Base-by-base conservation (phyloP, 768 basidiomycete genomes). In the Pleurotus tuber-regium region DNA sequence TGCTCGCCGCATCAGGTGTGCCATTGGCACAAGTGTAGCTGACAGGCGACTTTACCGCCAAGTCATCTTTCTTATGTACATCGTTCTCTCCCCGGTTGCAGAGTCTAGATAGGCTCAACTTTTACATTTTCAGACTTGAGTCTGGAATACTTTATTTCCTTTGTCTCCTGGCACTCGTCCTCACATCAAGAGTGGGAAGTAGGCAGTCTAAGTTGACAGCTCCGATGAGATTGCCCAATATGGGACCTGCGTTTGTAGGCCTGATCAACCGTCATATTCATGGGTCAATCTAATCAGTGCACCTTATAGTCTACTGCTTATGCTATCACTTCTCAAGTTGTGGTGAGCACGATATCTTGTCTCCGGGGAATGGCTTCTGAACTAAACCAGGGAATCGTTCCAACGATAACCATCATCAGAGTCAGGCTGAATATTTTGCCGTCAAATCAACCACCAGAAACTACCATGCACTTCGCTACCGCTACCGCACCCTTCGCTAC, bases 261-360 rank as follows among this genome's bases (percentile, higher is more conserved):
- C 3, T 24, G 18, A 23, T 4, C 19, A 18, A 2, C 19, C 12
- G 21, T 35, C 7, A 14, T 2, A 46, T 12, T 19, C 23, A 4
- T 12, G 7, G 11, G 9, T 10, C 41, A 24, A 9, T 24, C 24
- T 18, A 24, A 21, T 25, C 12, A 6, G 10, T 24, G 5, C 26
- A 24, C 10, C 23, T 26, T 21, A 12, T 18, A 48, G 46, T 14
- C 46, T 10, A 29, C 31, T 14, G 31, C 23, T 14, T 48, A 48
- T 21, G 31, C 46, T 10, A 35, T 48, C 10, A 48, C 46, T 21
- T 48, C 46, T 4, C 46, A 48, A 23, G 28, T 35, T 11, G 46
- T 48, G 11, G 46, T 48, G 23, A 11, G 46, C 35, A 8, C 9
- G 9, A 6, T 21, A 4, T 26, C 29, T 18, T 16, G 2, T 21